A percentile compares a stretch with the other conserved stretches of the same genome.
phyloP scores from a whole-genome alignment of 2,329 filamentous ascomycete genomes.

The Monascus ruber region DNA sequence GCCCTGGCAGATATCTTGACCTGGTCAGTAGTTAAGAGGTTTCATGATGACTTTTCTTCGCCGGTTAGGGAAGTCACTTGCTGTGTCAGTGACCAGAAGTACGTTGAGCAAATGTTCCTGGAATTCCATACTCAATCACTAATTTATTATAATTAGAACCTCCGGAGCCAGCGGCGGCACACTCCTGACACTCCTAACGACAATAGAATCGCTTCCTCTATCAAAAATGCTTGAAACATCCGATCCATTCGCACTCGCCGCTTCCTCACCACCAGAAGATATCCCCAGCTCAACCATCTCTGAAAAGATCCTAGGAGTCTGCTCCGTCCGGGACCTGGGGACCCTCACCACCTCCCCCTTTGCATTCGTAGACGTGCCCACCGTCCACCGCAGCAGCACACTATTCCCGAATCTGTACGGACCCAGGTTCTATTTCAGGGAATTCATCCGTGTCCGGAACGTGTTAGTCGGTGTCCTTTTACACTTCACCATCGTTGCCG shows the following conservation, averaged over 20 bases:
- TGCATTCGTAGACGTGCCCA: conserved; percentile 42
- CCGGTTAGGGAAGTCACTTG: conserved; percentile 42
- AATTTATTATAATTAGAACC: conserved; percentile 8
- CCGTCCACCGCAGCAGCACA: conserved; percentile 50
- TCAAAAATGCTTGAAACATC: conserved; percentile 37
- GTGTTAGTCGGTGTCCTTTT: conserved; percentile 37
- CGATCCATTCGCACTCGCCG: conserved; percentile 42
- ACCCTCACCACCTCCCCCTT: conserved; percentile 44
- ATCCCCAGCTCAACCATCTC: conserved; percentile 19
- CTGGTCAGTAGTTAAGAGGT: conserved; percentile 42
- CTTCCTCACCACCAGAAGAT: conserved; percentile 26
- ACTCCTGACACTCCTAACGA: conserved; percentile 52
- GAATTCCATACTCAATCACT: too few species aligned
- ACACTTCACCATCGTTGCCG: conserved; percentile 38
- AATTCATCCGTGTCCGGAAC: conserved; percentile 44
- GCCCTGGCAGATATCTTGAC: conserved; percentile 47
- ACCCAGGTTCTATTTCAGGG: conserved; percentile 45
- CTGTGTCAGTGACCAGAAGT: conserved; percentile 44
- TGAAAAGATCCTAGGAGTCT: conserved; percentile 37
- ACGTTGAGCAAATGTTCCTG: conserved; percentile 3
- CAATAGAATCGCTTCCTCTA: conserved; percentile 37
- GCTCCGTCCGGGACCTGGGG: conserved; percentile 46
- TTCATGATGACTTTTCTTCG: conserved; percentile 40
- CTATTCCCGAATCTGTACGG: conserved; percentile 49
- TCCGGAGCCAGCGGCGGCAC: conserved; percentile 48